These are phyloP conservation scores for Apophysomyces variabilis DNA, from an alignment of 371 early-diverging fungal genomes.

Conservation along the genomic window DNA sequence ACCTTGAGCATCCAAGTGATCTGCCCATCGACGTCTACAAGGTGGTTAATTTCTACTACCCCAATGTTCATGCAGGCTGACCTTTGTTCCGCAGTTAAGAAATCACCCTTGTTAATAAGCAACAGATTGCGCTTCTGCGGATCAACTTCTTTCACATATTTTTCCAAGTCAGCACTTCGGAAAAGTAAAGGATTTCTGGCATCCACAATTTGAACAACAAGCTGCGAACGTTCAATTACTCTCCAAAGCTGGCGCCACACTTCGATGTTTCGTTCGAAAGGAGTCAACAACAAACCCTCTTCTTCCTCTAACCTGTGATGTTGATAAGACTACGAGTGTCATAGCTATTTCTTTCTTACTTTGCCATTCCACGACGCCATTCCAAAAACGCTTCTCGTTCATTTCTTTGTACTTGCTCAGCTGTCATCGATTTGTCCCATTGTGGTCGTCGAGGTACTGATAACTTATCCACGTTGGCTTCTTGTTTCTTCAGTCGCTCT, in stretches of 20 bases:
- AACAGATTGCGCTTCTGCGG: conserved; percentile 81
- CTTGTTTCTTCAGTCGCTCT: conserved; percentile 75
- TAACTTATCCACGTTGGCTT: conserved; percentile 70
- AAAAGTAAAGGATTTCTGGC: conserved; percentile 98
- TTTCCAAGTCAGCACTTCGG: conserved; percentile 91
- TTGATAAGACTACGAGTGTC: neutral
- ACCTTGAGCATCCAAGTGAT: conserved; percentile 80
- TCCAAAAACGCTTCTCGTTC: conserved; percentile 90
- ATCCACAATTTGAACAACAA: conserved; percentile 99
- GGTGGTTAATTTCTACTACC: neutral
- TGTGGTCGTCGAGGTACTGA: conserved; percentile 88
- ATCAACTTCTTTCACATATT: conserved; percentile 91
- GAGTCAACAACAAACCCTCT: conserved; percentile 90
- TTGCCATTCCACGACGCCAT: conserved; percentile 91
- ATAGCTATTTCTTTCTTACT: conserved; percentile 31
- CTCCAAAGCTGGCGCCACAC: conserved; percentile 99
- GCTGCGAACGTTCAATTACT: conserved; percentile 96
- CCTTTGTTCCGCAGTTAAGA: conserved; percentile 73
- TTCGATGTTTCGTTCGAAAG: conserved; percentile 99
- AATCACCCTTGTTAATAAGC: conserved; percentile 98
- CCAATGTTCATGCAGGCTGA: neutral
- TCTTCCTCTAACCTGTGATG: conserved; percentile 79
- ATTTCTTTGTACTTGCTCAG: conserved; percentile 76
- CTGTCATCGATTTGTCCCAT: conserved; percentile 89
- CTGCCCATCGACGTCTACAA: conserved; percentile 79